Evolutionary conservation across 768 basidiomycete genomes (phyloP).

Genomic region (Serendipita sp.): DNA sequence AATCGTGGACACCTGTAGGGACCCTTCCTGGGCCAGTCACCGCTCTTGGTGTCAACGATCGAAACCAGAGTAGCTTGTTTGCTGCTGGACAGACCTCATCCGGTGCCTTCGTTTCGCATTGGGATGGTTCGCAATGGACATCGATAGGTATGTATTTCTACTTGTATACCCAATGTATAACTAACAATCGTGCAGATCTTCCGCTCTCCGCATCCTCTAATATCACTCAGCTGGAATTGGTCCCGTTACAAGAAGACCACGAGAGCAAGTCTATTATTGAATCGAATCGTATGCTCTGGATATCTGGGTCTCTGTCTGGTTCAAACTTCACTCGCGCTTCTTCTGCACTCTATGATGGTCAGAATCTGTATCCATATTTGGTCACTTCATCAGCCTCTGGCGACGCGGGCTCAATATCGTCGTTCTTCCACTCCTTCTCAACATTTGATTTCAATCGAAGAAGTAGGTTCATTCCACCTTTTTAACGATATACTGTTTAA

Average conservation of each 20-base stretch:
- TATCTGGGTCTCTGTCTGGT: constrained; percentile 63
- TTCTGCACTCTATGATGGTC: constrained; percentile 75
- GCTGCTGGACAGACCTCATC: constrained; percentile 48
- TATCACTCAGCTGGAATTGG: constrained; percentile 75
- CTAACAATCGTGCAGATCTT: constrained; percentile 28
- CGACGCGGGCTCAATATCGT: constrained; percentile 48
- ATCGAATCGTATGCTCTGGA: constrained; percentile 74
- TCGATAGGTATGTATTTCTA: constrained; percentile 32
- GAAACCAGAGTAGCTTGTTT: constrained; percentile 71
- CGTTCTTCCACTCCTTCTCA: constrained; percentile 68
- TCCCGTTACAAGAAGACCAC: constrained; percentile 73
- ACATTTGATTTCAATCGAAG: constrained; percentile 58
- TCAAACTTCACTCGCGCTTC: constrained; percentile 63
- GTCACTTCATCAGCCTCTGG: constrained; percentile 50
- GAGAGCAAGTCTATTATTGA: constrained; percentile 52
- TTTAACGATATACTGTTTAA: constrained; percentile 6
- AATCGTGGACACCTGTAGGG: constrained; percentile 60
- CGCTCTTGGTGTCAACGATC: constrained; percentile 69
- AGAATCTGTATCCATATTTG: constrained; percentile 67
- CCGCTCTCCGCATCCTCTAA: constrained; percentile 39
- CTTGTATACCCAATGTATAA: not conserved
- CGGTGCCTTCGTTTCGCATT: constrained; percentile 54
- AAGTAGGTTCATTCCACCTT: constrained; percentile 30
- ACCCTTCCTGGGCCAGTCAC: constrained; percentile 78
- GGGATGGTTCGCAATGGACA: constrained; percentile 70